phyloP scores from a whole-genome alignment of 306 rosid genomes.

The Dalbergia cochinchinensis region DNA sequence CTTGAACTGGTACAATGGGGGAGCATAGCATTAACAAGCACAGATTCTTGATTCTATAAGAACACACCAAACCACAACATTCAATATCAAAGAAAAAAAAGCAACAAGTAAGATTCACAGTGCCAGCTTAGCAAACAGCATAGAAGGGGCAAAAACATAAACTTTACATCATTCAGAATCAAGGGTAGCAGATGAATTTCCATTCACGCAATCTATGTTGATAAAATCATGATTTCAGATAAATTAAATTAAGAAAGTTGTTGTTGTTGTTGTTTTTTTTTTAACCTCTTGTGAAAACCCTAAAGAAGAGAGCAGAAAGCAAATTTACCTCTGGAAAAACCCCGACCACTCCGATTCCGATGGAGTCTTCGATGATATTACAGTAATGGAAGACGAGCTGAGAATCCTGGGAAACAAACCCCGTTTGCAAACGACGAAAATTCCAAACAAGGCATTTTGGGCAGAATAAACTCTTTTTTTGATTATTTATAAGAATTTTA shows the following conservation, averaged over 20 bases:
- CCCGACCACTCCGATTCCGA: not conserved
- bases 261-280: not conserved
- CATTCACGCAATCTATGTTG: slow-evolving; percentile 10
- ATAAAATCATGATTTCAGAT: slow-evolving; percentile 11
- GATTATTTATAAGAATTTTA: not conserved
- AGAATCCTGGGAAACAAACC: slow-evolving; percentile 16
- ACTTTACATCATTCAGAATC: slow-evolving; percentile 30
- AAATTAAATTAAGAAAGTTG: slow-evolving; percentile 6
- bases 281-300: slow-evolving; percentile 27
- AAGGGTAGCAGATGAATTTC: slow-evolving; percentile 25
- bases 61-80: slow-evolving; percentile 33
- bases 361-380: slow-evolving; percentile 18
- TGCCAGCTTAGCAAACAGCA: slow-evolving; percentile 1
- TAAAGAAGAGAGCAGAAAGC: slow-evolving; percentile 24
- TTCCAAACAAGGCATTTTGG: not conserved
- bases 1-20: not conserved
- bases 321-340: slow-evolving; percentile 42
- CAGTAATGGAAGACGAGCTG: slow-evolving; percentile 13
- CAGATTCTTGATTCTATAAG: not conserved
- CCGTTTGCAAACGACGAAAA: not conserved
- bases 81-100: slow-evolving; percentile 21
- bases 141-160: slow-evolving; percentile 11
- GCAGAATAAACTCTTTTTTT: not conserved
- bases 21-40: slow-evolving; percentile 16
- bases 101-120: not conserved